These are phyloP conservation scores for Candida hungchunana DNA, from an alignment of 805 yeast species.

Conservation along the genomic window DNA sequence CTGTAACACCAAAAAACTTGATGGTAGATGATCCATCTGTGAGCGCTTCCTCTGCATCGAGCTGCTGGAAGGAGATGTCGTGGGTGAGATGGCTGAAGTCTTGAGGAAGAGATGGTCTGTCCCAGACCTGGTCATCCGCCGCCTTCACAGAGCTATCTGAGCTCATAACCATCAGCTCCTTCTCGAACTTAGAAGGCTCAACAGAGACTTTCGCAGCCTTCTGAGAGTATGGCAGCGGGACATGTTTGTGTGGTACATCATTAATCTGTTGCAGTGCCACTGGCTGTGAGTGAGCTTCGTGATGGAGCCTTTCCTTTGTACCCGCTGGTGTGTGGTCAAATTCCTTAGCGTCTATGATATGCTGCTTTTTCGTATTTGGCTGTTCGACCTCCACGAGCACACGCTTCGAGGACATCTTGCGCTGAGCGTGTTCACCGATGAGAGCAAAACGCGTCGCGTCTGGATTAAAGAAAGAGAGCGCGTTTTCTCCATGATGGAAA, in stretches of 20 bases:
- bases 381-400: constrained; percentile 3
- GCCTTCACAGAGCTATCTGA: constrained; percentile 28
- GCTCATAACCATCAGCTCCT: constrained; percentile 44
- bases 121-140: constrained; percentile 37
- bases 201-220: constrained; percentile 27
- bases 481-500: no score
- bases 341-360: constrained; percentile 11
- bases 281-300: constrained; percentile 27
- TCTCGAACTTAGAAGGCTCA: constrained; percentile 48
- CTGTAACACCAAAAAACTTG: constrained; percentile 90
- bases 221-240: constrained; percentile 27
- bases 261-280: constrained; percentile 17
- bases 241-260: constrained; percentile 22
- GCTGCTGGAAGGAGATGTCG: constrained; percentile 79
- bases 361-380: constrained; percentile 15
- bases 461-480: no score
- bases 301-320: constrained; percentile 19
- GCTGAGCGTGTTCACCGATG: no score
- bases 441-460: no score
- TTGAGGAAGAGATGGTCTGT: constrained; percentile 53
- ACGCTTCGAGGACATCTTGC: no score
- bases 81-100: constrained; percentile 42
- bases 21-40: constrained; percentile 58
- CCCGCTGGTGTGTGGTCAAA: constrained; percentile 18
- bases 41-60: constrained; percentile 86